Evolutionary conservation across 2,329 filamentous ascomycete genomes (phyloP), one percentile per base, ranked within the genome.

Genomic region (Calonectria ilicicola): DNA sequence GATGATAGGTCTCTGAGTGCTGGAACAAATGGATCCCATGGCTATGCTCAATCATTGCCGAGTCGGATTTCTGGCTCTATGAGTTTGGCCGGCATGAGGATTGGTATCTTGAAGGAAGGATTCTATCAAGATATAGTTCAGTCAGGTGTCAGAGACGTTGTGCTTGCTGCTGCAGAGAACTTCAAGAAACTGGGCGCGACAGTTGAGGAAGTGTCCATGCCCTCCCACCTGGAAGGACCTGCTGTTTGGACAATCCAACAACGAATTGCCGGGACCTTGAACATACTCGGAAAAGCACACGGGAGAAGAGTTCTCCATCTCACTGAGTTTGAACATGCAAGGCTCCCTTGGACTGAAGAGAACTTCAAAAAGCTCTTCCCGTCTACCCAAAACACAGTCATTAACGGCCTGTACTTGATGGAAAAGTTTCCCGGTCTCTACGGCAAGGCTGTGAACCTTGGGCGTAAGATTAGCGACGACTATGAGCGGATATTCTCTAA

Each of bases 341-440:
- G 89, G 23, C 83, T 87, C 5, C 86, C 86, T 0, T 86, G 85
- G 83, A 86, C 83, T 1, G 82, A 85, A 27, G 81, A 85, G 8
- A 86, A 85, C 65, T 91, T 89, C 78, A 84, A 89, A 46, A 85
- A 87, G 42, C 83, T 88, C 1, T 89, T 89, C 76, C 86, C 84
- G 17, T 86, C 87, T 0, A 90, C 88, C 0, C 90, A 89, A 73
- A 90, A 90, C 74, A 88, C 88, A 5, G 86, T 89, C 58, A 85
- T 90, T 60, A 89, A 89, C 62, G 88, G 88, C 0, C 76, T 87
- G 0, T 89, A 89, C 64, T 82, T 88, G 0, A 76, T 81, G 42
- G 80, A 86, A 12, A 78, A 80, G 2, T 87, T 88, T 69, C 88
- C 87, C 0, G 80, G 83, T 1, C 78, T 89, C 0, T 86, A 88